Evolutionary conservation across 2,329 filamentous ascomycete genomes (phyloP).

Genomic region (Sordariomycetes sp.): DNA sequence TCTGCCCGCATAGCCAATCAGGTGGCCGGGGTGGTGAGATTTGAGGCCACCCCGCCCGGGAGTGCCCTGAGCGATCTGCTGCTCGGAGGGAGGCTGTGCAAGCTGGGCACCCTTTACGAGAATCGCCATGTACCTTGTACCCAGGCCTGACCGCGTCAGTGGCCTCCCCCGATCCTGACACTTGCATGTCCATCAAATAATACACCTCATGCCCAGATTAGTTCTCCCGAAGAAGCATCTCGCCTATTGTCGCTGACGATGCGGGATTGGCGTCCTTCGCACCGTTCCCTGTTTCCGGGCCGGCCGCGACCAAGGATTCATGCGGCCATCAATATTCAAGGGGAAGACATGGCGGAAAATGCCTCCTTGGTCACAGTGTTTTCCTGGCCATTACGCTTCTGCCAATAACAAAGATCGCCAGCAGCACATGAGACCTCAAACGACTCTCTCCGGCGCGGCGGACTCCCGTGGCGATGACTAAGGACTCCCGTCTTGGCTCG

Average conservation of each 20-base stretch:
- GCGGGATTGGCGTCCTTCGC: neutral
- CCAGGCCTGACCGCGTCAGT: neutral
- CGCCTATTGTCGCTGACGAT: neutral
- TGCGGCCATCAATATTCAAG: neutral
- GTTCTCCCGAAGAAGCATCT: neutral
- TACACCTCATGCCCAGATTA: neutral
- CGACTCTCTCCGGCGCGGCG: too few species aligned
- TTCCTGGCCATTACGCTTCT: too few species aligned
- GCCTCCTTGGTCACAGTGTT: too few species aligned
- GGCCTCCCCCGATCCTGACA: neutral
- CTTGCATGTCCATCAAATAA: neutral
- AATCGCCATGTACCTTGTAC: neutral
- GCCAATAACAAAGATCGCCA: too few species aligned
- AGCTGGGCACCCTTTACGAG: neutral
- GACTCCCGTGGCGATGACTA: too few species aligned
- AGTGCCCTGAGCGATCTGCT: neutral
- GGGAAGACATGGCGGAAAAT: too few species aligned
- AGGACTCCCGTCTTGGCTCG: too few species aligned
- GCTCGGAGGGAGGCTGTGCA: conserved; percentile 3
- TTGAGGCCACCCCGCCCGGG: neutral
- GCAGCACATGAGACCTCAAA: too few species aligned
- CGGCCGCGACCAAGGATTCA: neutral
- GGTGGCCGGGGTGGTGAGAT: neutral
- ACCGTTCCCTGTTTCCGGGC: neutral
- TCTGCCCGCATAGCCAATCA: neutral